Conservation (phyloP, 2,329 filamentous ascomycete genomes). For the Didymella pinodella region DNA sequence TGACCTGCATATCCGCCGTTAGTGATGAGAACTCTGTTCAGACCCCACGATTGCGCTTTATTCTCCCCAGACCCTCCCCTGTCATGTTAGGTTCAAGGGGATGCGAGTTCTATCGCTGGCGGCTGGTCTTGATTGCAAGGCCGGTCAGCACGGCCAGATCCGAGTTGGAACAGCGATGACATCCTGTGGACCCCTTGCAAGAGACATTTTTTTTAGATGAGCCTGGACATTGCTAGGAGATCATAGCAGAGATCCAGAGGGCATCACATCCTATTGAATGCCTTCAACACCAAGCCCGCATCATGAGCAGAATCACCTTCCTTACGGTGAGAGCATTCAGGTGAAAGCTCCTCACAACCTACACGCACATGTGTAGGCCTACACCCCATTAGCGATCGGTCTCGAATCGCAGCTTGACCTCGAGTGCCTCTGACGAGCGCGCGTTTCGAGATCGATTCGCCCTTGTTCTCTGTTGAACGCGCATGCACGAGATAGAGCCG, state of each 20-base stretch:
- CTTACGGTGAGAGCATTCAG: neutral
- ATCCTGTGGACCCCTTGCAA: neutral
- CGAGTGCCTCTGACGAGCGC: neutral
- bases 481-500: too few relatives aligned
- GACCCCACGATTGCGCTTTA: conserved; percentile 1
- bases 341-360: neutral
- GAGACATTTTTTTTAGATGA: neutral
- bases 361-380: neutral
- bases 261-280: too few relatives aligned
- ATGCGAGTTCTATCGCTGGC: neutral
- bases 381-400: neutral
- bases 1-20: conserved; percentile 12
- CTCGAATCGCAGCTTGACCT: neutral
- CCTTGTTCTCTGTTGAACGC: neutral
- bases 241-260: neutral
- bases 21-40: conserved; percentile 7
- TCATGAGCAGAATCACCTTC: too few relatives aligned
- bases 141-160: neutral
- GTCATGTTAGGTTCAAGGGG: neutral
- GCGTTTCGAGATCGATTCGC: neutral
- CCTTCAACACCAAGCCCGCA: too few relatives aligned
- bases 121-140: neutral
- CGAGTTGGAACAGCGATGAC: neutral
- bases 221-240: neutral
- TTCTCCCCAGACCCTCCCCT: conserved; percentile 6